Evolutionary conservation across 202 grass and related monocot species (phyloP), one percentile per base, ranked within the genome.

Genomic region (Musa balbisiana): DNA sequence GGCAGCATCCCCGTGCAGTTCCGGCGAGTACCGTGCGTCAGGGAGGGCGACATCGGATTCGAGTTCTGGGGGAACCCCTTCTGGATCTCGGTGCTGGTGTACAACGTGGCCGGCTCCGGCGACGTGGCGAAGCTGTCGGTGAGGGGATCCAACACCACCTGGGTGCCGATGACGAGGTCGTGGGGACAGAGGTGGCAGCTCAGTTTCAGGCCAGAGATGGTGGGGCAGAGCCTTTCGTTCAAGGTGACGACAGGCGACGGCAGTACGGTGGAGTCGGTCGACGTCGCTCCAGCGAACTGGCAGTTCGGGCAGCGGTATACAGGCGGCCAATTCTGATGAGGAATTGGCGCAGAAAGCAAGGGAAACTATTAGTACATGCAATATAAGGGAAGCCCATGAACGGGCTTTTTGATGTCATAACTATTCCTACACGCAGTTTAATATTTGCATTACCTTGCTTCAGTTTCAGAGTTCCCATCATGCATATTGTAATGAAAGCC

Each of bases 171-270:
- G 92, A 82, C 54, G 17, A 82, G 83, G 17, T 89, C 89, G 78
- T 92, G 92, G 92, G 92, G 86, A 63, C 85, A 70, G 12, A 89
- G 84, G 78, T 92, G 92, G 87, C 87, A 92, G 81, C 83, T 80
- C 73, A 87, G 79, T 21, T 80, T 81, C 43, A 70, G 17, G 17
- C 67, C 67, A 5, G 67, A 69, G 33, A 27, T 86, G 58, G 0
- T 55, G 5, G 80, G 80, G 3, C 79, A 82, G 14, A 8, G 52
- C 0, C 17, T 86, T 75, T 51, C 67, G 14, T 86, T 86, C 59
- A 62, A 3, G 13, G 69, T 86, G 20, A 82, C 60, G 2, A 75
- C 84, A 0, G 78, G 75, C 13, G 84, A 86, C 17, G 25, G 13
- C 17, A 78, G 62, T n/a, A 26, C 29, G 15, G 75, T 82, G 8